Conservation (phyloP, 495 filamentous ascomycete genomes). For the Aspergillus bertholletiae region DNA sequence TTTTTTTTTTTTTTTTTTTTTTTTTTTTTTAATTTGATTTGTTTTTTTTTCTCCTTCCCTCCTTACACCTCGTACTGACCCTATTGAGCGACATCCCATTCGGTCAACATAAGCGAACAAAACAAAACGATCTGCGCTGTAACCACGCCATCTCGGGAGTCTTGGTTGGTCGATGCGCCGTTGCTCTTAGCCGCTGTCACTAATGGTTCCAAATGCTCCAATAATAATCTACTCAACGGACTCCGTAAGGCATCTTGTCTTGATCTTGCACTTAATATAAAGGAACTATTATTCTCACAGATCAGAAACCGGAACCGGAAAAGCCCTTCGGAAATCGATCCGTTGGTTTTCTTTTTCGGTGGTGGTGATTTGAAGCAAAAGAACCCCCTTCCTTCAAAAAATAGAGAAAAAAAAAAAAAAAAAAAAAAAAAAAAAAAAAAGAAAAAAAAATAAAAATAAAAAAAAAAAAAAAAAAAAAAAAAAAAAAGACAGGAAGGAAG, state of each 20-base stretch:
- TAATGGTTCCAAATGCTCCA: background rate
- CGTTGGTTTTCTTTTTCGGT: background rate
- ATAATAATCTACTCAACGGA: background rate
- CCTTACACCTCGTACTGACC: too few relatives aligned
- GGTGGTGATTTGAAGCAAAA: too few relatives aligned
- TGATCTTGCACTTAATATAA: background rate
- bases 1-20: too few relatives aligned
- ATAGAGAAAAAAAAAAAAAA: too few relatives aligned
- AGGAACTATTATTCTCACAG: background rate
- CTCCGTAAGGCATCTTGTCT: background rate
- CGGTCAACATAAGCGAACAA: background rate
- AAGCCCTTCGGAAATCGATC: background rate
- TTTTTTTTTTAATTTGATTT: too few relatives aligned
- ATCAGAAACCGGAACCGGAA: background rate
- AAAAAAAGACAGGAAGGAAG: background rate
- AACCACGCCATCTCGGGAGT: constrained; percentile 8
- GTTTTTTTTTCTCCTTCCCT: too few relatives aligned
- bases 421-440: too few relatives aligned
- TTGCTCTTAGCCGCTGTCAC: background rate
- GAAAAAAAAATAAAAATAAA: background rate
- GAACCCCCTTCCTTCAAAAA: too few relatives aligned
- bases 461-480: background rate
- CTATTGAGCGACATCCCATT: too few relatives aligned
- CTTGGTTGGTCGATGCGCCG: background rate
- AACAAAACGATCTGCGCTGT: background rate